A percentile compares a stretch with the other conserved stretches of the same genome.
These are phyloP conservation scores for Miamiensis avidus DNA, from an alignment of 169 alveolate species.

Conservation along the genomic window DNA sequence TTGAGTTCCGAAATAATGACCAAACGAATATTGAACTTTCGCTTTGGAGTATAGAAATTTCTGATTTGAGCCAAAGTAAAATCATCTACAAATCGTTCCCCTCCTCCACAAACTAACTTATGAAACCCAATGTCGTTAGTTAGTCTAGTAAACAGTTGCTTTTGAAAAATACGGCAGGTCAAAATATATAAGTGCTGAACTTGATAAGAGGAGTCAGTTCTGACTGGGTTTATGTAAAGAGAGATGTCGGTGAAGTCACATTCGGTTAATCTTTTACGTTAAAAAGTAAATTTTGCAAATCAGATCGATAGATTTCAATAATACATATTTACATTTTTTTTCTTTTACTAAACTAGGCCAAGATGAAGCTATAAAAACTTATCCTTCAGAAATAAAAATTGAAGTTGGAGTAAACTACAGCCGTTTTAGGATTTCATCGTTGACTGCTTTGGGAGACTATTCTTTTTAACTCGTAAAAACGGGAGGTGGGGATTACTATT, in stretches of 20 bases:
- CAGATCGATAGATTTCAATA: too few species aligned
- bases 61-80: not conserved
- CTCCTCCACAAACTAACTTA: not conserved
- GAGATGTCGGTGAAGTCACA: not conserved
- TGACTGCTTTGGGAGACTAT: not conserved
- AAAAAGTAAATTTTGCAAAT: not conserved
- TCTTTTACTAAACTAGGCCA: not conserved
- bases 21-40: not conserved
- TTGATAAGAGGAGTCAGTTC: not conserved
- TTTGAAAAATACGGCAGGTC: not conserved
- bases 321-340: too few species aligned
- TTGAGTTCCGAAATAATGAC: not conserved
- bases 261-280: not conserved
- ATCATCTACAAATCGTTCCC: not conserved
- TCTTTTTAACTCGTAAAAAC: not conserved
- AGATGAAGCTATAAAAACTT: not conserved
- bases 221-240: not conserved
- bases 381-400: not conserved
- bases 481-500: not conserved
- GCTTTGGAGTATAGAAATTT: not conserved
- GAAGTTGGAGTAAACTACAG: not conserved
- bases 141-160: not conserved
- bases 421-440: not conserved
- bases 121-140: not conserved
- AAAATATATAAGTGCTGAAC: not conserved